These are phyloP conservation scores for Fusarium odoratissimum DNA, from an alignment of 2,329 filamentous ascomycete species.

Conservation along the genomic window DNA sequence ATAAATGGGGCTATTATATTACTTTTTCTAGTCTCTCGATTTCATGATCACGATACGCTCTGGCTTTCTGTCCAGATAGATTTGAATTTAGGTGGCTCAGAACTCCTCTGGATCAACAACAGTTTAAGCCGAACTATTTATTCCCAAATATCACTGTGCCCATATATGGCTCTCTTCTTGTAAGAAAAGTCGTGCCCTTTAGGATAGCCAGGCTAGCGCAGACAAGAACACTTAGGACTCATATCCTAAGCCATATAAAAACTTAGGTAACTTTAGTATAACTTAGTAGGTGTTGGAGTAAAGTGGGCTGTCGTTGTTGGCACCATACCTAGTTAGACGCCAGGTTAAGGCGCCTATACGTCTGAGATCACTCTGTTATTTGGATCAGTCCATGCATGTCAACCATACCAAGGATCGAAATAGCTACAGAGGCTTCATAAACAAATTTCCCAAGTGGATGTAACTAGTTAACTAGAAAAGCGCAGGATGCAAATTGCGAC, in stretches of 20 bases:
- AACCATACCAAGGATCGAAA: neutral
- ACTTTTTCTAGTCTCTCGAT: neutral
- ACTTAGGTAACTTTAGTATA: too few relatives aligned
- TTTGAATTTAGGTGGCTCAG: neutral
- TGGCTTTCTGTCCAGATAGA: neutral
- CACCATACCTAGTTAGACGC: neutral
- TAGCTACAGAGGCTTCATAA: conserved; percentile 13
- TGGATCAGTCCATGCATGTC: neutral
- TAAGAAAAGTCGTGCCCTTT: neutral
- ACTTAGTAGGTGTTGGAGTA: neutral
- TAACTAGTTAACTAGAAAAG: conserved; percentile 34
- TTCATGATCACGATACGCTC: neutral
- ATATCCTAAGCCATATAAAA: neutral
- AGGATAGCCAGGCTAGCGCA: neutral
- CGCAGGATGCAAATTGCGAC: conserved; percentile 31
- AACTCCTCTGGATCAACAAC: neutral
- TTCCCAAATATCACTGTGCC: neutral
- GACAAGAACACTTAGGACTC: neutral
- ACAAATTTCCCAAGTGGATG: conserved; percentile 22
- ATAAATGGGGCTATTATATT: neutral
- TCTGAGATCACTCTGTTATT: neutral
- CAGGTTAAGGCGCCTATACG: neutral
- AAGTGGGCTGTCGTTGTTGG: neutral
- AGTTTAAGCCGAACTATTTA: neutral
- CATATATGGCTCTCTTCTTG: neutral